Base-by-base conservation (phyloP, 345 rosid genomes). In the Brassica carinata region DNA sequence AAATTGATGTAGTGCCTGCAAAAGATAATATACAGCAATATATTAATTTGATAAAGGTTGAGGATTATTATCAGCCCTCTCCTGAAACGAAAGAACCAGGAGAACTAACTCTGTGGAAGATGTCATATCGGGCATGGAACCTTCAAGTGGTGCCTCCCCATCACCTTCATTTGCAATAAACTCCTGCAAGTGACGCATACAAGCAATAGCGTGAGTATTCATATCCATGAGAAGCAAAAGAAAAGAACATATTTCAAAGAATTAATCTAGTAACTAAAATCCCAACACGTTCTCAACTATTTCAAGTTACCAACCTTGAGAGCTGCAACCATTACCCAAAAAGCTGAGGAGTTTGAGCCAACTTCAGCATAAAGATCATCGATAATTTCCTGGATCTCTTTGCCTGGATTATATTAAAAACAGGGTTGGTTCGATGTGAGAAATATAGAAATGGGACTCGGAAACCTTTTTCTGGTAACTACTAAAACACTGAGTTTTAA, bases 321-420 rank as follows among this genome's bases (percentile, higher is more conserved):
- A 36, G 96, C 97, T 38, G 97, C 94, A 77, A 90, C 92, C 96
- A 96, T 90, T 84, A 96, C 88, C 99, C 99, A 96, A 86, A 93
- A 96, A 59, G 92, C 90, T 31, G 98, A 92, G 70, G 99, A 90
- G 83, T 55, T 85, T 17, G 88, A 84, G 80, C 68, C 84, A 83
- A 89, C 87, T 81, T 91, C 98, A 78, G 82, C 83, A 65, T 87
- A 85, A 70, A 86, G 82, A 81, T 96, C 99, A 67, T 83, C 71
- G 55, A 88, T 86, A 77, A 93, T 80, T 73, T 81, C 84, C 83
- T 70, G 90, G 78, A 91, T 79, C 79, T 89, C 90, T 71, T 87
- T 57, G 85, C 89, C 99, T 96, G 85, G 34, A 70, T 38, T 38
- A 8, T 38, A 23, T 33, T 11, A n/a, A 69, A 64, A 59, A 61